These are phyloP conservation scores for Exsudoporus frostii DNA, from an alignment of 768 basidiomycete genomes.

Conservation along the genomic window DNA sequence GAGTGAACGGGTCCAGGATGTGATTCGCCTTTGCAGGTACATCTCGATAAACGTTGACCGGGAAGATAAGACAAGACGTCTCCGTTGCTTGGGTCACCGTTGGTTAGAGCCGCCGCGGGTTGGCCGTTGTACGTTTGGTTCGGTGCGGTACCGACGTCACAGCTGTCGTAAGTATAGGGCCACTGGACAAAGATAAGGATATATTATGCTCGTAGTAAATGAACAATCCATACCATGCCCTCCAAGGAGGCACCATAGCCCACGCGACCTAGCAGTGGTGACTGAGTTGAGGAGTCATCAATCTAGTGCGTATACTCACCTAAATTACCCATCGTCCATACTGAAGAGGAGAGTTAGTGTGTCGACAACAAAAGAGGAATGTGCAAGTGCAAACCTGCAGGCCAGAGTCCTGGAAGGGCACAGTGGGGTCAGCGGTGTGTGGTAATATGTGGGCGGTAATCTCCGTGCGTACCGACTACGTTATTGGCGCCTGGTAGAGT, in stretches of 20 bases:
- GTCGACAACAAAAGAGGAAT: not conserved
- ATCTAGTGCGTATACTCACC: conserved; percentile 34
- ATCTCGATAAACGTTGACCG: conserved; percentile 83
- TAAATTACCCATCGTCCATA: conserved; percentile 81
- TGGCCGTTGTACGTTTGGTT: conserved; percentile 76
- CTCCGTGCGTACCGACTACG: conserved; percentile 38
- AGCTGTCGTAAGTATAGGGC: conserved; percentile 82
- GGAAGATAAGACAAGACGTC: conserved; percentile 75
- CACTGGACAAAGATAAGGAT: conserved; percentile 40
- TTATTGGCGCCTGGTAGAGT: conserved; percentile 64
- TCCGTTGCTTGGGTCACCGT: conserved; percentile 54
- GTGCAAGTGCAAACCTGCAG: conserved; percentile 40
- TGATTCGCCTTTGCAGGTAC: conserved; percentile 81
- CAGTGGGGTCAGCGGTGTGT: not conserved
- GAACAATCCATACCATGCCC: conserved; percentile 55
- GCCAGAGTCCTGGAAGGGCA: conserved; percentile 58
- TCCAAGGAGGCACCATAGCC: conserved; percentile 87
- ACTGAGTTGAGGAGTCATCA: not conserved
- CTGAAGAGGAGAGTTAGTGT: conserved; percentile 20
- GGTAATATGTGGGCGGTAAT: not conserved
- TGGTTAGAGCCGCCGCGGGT: conserved; percentile 57
- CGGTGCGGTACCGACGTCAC: conserved; percentile 87
- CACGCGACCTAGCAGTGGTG: conserved; percentile 54
- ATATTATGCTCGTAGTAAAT: not conserved
- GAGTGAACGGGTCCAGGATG: conserved; percentile 82